phyloP scores from a whole-genome alignment of 345 rosid genomes.

The Rubroshorea leprosula region DNA sequence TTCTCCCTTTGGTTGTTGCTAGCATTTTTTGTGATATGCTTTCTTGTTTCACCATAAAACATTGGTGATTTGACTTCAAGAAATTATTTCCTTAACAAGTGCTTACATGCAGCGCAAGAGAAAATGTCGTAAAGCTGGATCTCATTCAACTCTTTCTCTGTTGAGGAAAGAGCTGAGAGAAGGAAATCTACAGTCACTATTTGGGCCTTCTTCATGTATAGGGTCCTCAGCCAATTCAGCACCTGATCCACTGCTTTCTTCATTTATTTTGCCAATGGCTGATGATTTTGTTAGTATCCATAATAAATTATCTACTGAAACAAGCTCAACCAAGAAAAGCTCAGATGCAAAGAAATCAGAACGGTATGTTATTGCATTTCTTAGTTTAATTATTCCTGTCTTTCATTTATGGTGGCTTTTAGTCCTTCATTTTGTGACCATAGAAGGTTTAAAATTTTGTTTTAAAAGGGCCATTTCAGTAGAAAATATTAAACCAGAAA shows the following conservation, averaged over 20 bases:
- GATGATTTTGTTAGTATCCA: conserved; percentile 43
- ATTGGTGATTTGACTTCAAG: neutral
- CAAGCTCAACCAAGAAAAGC: conserved; percentile 40
- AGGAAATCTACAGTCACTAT: conserved; percentile 76
- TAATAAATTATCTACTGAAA: conserved; percentile 38
- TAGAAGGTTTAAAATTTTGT: no score
- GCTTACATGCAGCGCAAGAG: conserved; percentile 78
- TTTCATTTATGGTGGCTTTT: no score
- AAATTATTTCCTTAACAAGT: conserved; percentile 52
- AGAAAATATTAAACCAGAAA: no score
- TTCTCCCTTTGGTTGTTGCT: neutral
- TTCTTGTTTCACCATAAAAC: neutral
- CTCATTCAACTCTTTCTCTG: conserved; percentile 68
- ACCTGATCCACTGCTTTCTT: conserved; percentile 86
- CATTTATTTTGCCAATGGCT: conserved; percentile 72
- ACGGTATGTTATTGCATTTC: conserved; percentile 33
- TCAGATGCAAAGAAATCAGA: conserved; percentile 36
- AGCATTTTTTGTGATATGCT: neutral
- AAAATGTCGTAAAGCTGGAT: conserved; percentile 73
- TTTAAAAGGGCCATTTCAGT: no score
- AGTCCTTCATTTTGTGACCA: no score
- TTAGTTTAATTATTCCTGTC: conserved; percentile 2
- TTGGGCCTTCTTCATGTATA: conserved; percentile 62
- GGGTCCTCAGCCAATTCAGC: conserved; percentile 62
- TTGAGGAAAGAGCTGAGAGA: conserved; percentile 83